Percentiles rank a stretch among this genome's conserved stretches.
Evolutionary conservation across 768 basidiomycete genomes (phyloP).

Genomic region (Phaeotremella fagi): DNA sequence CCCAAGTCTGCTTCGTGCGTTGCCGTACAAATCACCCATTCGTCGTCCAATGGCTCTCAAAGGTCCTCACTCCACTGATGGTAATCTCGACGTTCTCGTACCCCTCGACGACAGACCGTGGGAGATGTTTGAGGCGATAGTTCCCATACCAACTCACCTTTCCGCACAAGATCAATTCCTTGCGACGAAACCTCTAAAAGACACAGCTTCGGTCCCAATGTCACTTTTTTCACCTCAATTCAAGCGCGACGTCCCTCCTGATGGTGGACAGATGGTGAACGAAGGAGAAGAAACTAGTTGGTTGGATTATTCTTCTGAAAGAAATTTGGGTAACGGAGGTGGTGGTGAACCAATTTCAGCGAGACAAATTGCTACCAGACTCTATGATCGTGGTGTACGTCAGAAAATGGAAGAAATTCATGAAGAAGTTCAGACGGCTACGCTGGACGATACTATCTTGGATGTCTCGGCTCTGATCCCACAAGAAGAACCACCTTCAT

Average conservation of each 20-base stretch:
- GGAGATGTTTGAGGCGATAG: slow-evolving; percentile 38
- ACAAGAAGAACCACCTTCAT: not conserved
- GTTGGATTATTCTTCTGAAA: slow-evolving; percentile 30
- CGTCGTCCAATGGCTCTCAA: slow-evolving; percentile 17
- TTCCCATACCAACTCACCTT: slow-evolving; percentile 7
- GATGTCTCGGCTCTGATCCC: not conserved
- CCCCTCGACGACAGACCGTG: slow-evolving; percentile 36
- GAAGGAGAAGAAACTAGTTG: slow-evolving; percentile 10
- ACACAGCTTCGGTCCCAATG: slow-evolving; percentile 32
- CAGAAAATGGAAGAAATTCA: not conserved
- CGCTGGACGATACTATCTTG: not conserved
- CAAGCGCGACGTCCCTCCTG: slow-evolving; percentile 26
- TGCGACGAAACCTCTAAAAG: slow-evolving; percentile 10
- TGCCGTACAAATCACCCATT: slow-evolving; percentile 23
- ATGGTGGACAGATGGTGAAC: not conserved
- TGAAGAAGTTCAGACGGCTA: not conserved
- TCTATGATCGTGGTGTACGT: slow-evolving; percentile 10
- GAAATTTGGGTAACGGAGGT: slow-evolving; percentile 32
- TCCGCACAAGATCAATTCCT: slow-evolving; percentile 27
- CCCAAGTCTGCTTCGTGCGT: slow-evolving; percentile 4
- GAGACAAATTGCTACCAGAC: slow-evolving; percentile 12
- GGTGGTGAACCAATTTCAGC: slow-evolving; percentile 24
- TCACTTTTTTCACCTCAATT: slow-evolving; percentile 29
- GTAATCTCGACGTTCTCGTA: slow-evolving; percentile 4
- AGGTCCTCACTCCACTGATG: slow-evolving; percentile 1